Evolutionary conservation across 768 basidiomycete species (phyloP).

Genomic region (Podaxis carcinomalis): DNA sequence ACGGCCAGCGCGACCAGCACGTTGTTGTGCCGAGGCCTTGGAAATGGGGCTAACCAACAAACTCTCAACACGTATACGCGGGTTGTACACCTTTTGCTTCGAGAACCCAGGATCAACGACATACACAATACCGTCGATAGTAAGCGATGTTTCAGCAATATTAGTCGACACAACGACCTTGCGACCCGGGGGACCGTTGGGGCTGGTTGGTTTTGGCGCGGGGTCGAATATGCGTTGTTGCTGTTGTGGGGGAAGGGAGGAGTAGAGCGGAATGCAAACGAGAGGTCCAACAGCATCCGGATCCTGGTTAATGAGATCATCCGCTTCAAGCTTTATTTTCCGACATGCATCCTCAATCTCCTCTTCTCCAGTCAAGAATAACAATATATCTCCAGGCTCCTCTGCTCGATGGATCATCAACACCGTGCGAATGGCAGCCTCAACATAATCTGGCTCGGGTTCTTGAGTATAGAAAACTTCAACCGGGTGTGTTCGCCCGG

Average conservation of each 20-base stretch:
- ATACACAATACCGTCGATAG: slow-evolving; percentile 99
- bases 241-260: slow-evolving; percentile 88
- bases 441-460: slow-evolving; percentile 93
- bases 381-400: slow-evolving; percentile 84
- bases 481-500: slow-evolving; percentile 91
- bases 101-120: slow-evolving; percentile 97
- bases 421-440: slow-evolving; percentile 94
- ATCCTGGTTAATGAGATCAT: slow-evolving; percentile 71
- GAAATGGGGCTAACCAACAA: slow-evolving; percentile 93
- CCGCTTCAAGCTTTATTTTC: slow-evolving; percentile 89
- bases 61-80: slow-evolving; percentile 92
- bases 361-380: slow-evolving; percentile 98
- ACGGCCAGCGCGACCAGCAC: slow-evolving; percentile 94
- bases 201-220: slow-evolving; percentile 56
- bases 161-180: slow-evolving; percentile 97
- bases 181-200: slow-evolving; percentile 77
- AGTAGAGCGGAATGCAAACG: slow-evolving; percentile 90
- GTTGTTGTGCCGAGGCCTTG: slow-evolving; percentile 93
- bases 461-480: slow-evolving; percentile 94
- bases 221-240: slow-evolving; percentile 97
- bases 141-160: slow-evolving; percentile 95
- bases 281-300: slow-evolving; percentile 80
- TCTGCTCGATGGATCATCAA: slow-evolving; percentile 97
- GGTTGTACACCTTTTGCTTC: slow-evolving; percentile 98
- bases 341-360: slow-evolving; percentile 96